Base-by-base conservation (phyloP, 2,329 filamentous ascomycete species). In the Macrophomina tecta region DNA sequence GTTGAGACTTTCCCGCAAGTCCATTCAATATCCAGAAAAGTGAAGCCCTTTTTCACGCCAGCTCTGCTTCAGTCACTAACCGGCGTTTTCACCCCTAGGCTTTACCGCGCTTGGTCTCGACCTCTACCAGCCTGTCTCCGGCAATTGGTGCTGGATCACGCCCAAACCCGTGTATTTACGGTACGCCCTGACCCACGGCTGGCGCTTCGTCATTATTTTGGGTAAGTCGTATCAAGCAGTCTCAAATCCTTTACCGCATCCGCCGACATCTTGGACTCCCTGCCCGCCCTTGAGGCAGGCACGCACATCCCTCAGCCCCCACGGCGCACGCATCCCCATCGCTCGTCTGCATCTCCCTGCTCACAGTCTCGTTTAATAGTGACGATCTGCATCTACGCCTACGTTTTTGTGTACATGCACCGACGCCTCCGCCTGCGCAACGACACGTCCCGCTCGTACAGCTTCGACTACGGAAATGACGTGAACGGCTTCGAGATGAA, bases 101-200 rank as follows among this genome's bases (percentile, higher is more conserved):
- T 40, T 16, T 8, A 45, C 56, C 7, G 56, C 56, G 8, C 18
- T 48, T 4, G 56, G n/a, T 18, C 18, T 62, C 16, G n/a, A 62
- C 16, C 67, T 71, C 12, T 76, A 77, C 64, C 76, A 73, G 3
- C 78, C 78, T 45, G 81, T 82, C 1, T 80, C 79, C 2, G 81
- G 81, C 0, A 83, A 83, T 68, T 83, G 82, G 82, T 83, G 82
- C 71, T 83, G 82, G 82, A 83, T 83, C 68, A 72, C 75, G 14
- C 68, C 72, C 8, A 69, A 74, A 2, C 72, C 76, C n/a, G 69
- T 74, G 34, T 77, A 77, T 11, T 73, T 82, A n/a, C 78, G 82
- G 34, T 83, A 83, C 64, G 76, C 72, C 1, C 73, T 83, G 60
- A 80, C 79, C 0, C 82, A 83, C 66, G 81, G 77, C 51, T 83